A percentile compares a stretch with the other conserved stretches of the same genome.
Conservation (phyloP, 208 protist species). For the Acanthamoeba culbertsoni region DNA sequence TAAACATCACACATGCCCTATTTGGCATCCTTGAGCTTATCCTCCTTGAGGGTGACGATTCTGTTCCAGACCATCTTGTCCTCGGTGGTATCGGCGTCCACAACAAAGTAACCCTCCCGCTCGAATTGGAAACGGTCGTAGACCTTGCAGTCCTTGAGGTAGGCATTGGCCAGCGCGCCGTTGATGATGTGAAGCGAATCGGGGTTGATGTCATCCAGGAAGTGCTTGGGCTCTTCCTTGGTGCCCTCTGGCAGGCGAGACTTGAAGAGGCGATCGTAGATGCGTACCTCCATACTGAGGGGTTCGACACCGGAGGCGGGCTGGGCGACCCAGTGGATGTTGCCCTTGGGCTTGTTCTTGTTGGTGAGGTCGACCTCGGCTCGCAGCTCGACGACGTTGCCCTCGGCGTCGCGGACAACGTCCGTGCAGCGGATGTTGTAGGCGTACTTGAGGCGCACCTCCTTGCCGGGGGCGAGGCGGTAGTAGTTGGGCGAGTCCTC, state of each 20-base stretch:
- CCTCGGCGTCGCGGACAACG: slow-evolving; percentile 59
- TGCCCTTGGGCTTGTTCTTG: slow-evolving; percentile 76
- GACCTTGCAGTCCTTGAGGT: background rate
- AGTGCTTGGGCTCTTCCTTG: slow-evolving; percentile 38
- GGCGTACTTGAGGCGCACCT: slow-evolving; percentile 80
- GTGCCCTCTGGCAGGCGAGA: slow-evolving; percentile 59
- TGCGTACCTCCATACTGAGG: slow-evolving; percentile 75
- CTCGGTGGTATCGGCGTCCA: slow-evolving; percentile 83
- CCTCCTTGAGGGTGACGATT: slow-evolving; percentile 88
- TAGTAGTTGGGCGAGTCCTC: slow-evolving; percentile 74
- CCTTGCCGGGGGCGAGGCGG: slow-evolving; percentile 83
- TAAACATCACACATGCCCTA: too few relatives aligned
- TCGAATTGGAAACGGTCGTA: slow-evolving; percentile 90
- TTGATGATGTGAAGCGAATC: slow-evolving; percentile 67
- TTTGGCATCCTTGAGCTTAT: slow-evolving; percentile 35
- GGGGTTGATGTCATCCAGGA: slow-evolving; percentile 82
- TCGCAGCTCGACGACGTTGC: slow-evolving; percentile 63
- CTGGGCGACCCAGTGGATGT: slow-evolving; percentile 85
- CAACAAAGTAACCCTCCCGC: slow-evolving; percentile 89
- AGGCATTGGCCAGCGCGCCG: background rate
- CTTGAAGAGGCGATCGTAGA: slow-evolving; percentile 86
- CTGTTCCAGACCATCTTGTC: slow-evolving; percentile 90
- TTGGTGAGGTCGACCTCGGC: slow-evolving; percentile 54
- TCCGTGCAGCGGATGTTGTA: slow-evolving; percentile 81
- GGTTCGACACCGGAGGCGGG: background rate